Evolutionary conservation across 2,329 filamentous ascomycete genomes (phyloP).

Genomic region (Ophiostoma novo-ulmi): DNA sequence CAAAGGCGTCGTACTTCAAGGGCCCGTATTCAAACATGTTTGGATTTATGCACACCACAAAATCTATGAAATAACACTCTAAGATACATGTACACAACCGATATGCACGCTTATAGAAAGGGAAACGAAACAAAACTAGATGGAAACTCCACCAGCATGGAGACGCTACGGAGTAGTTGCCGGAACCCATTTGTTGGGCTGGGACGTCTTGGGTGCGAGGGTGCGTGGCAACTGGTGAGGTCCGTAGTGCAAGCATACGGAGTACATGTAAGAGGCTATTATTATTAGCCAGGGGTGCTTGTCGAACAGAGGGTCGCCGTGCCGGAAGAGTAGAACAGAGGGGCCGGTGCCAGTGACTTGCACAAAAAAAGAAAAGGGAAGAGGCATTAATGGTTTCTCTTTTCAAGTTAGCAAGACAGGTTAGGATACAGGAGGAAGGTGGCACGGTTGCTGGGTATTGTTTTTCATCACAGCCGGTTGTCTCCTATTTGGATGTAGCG

Average conservation of each 20-base stretch:
- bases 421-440: background rate
- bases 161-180: conserved; percentile 23
- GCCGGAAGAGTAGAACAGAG: conserved; percentile 21
- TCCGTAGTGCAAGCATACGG: too few relatives aligned
- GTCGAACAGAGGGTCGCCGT: conserved; percentile 5
- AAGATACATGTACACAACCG: background rate
- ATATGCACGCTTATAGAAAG: background rate
- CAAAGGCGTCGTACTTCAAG: too few relatives aligned
- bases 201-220: conserved; percentile 20
- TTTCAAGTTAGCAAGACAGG: too few relatives aligned
- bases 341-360: conserved; percentile 17
- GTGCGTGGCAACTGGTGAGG: background rate
- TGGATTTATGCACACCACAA: background rate
- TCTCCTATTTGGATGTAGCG: background rate
- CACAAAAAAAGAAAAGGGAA: background rate
- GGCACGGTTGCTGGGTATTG: background rate
- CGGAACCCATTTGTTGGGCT: conserved; percentile 26
- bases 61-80: background rate
- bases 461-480: background rate
- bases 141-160: conserved; percentile 15
- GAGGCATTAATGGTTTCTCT: background rate
- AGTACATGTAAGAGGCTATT: background rate
- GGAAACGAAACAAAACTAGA: conserved; percentile 13
- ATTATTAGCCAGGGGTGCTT: background rate
- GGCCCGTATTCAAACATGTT: too few relatives aligned